Evolutionary conservation across 768 basidiomycete genomes (phyloP).

Genomic region (Boletus bicolor): DNA sequence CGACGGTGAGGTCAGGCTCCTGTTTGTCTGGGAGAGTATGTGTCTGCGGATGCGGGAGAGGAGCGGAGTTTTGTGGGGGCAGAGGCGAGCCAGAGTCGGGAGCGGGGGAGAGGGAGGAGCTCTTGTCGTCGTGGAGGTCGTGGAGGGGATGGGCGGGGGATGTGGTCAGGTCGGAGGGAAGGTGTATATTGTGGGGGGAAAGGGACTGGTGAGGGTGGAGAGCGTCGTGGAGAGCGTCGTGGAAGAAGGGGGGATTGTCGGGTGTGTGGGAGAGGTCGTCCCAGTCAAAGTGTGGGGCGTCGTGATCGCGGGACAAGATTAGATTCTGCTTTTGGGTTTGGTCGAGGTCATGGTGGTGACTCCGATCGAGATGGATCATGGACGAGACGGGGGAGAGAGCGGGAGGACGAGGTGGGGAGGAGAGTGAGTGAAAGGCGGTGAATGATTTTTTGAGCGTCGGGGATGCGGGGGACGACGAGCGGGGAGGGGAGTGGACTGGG

Average conservation of each 20-base stretch:
- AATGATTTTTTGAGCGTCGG: background rate
- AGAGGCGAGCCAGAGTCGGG: slow-evolving; percentile 44
- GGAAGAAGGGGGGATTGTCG: slow-evolving; percentile 26
- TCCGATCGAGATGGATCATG: slow-evolving; percentile 57
- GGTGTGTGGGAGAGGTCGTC: slow-evolving; percentile 27
- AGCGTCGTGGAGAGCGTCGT: slow-evolving; percentile 23
- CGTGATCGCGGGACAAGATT: slow-evolving; percentile 38
- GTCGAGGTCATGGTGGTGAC: slow-evolving; percentile 41
- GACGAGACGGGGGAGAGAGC: slow-evolving; percentile 4
- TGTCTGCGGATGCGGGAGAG: slow-evolving; percentile 19
- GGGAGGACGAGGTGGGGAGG: background rate
- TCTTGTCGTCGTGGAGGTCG: slow-evolving; percentile 38
- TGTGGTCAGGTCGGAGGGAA: slow-evolving; percentile 2
- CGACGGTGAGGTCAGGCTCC: slow-evolving; percentile 37
- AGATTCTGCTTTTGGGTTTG: slow-evolving; percentile 41
- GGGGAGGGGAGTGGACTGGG: background rate
- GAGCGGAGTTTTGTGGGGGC: slow-evolving; percentile 20
- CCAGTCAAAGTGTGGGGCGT: slow-evolving; percentile 36
- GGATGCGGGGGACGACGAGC: slow-evolving; percentile 3
- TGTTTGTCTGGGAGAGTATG: slow-evolving; percentile 27
- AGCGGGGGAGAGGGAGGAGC: slow-evolving; percentile 56
- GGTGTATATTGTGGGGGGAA: slow-evolving; percentile 18
- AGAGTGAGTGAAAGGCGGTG: background rate
- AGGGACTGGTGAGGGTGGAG: slow-evolving; percentile 19
- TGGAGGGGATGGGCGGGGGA: slow-evolving; percentile 14